Evolutionary conservation across 495 filamentous ascomycete genomes (phyloP), one percentile per base, ranked within the genome.

Genomic region (Letharia lupina): DNA sequence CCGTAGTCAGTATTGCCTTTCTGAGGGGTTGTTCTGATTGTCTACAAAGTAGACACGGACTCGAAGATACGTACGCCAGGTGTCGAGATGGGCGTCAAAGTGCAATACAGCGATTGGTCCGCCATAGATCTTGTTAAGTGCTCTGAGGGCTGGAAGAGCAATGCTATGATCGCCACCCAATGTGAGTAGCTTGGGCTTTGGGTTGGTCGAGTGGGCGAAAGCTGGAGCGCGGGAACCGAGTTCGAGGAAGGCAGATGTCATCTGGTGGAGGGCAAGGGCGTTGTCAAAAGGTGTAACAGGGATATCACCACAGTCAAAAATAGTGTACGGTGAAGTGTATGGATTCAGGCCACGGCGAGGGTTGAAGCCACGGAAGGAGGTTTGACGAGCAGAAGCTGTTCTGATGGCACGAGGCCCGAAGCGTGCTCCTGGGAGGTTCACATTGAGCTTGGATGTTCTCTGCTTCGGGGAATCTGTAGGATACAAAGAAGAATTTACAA

Each of bases 401-500:
- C 91, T 85, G 67, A 95, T 95, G 62, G 90, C 87, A 41, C 90
- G 84, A 28, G 91, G 91, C 0, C 90, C 90, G 73, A 93, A 93
- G 18, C 90, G 83, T 31, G 91, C 91, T 33, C 88, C 87, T 86
- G 75, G 70, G 71, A 72, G 44, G 75, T 77, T 16, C 72, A 77
- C 28, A 56, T 56, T 56, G 31, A 56, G 52, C 52, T 16, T 56
- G 31, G 13, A 35, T 35, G 5, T 33, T 56, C 52, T 56, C 15
- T 35, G 7, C 31, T 9, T 16, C 16, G 52, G 31, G 52, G 4
- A 56, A 2, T 16, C 15, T 48, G 58, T 67, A 57, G 3, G 73
- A 71, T 33, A 78, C 75, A 12, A 73, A 71, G 39, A 58, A 58
- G 37, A 37, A 7, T 9, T 8, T n/a, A 33, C 20, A 31, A 65